Evolutionary conservation across 1,284 basidiomycete species (phyloP).

Genomic region (Kalmanozyma brasiliensis): DNA sequence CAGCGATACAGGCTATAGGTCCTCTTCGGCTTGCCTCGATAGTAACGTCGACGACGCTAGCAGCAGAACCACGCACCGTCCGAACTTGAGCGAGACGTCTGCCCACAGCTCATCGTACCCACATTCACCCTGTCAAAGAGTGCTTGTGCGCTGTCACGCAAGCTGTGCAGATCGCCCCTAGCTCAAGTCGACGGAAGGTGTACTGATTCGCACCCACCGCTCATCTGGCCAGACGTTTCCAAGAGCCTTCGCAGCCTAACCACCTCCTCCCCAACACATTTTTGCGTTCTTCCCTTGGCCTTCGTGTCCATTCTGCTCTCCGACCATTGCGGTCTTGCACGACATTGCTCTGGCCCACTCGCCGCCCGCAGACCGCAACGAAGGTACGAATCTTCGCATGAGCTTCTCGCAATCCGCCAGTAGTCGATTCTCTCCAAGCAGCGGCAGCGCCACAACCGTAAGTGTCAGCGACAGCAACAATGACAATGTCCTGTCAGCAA

Average conservation of each 20-base stretch:
- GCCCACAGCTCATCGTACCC: background rate
- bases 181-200: slow-evolving; percentile 8
- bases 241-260: slow-evolving; percentile 30
- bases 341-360: background rate
- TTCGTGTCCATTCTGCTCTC: background rate
- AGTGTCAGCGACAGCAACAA: slow-evolving; percentile 5
- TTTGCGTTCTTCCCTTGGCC: slow-evolving; percentile 3
- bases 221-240: slow-evolving; percentile 40
- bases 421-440: slow-evolving; percentile 27
- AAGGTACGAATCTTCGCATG: slow-evolving; percentile 9
- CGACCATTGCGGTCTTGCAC: background rate
- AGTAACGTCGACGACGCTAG: slow-evolving; percentile 45
- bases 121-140: background rate
- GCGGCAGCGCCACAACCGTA: slow-evolving; percentile 35
- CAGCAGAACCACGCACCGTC: slow-evolving; percentile 18
- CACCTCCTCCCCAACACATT: background rate
- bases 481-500: background rate
- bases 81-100: slow-evolving; percentile 1
- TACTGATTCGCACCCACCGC: slow-evolving; percentile 11
- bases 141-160: background rate
- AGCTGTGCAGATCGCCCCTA: background rate
- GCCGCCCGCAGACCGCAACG: slow-evolving; percentile 3
- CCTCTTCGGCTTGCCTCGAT: slow-evolving; percentile 20
- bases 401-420: slow-evolving; percentile 38
- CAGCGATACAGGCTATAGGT: background rate